Base-by-base conservation (phyloP, 331 rosid species). In the Cydonia oblonga region DNA sequence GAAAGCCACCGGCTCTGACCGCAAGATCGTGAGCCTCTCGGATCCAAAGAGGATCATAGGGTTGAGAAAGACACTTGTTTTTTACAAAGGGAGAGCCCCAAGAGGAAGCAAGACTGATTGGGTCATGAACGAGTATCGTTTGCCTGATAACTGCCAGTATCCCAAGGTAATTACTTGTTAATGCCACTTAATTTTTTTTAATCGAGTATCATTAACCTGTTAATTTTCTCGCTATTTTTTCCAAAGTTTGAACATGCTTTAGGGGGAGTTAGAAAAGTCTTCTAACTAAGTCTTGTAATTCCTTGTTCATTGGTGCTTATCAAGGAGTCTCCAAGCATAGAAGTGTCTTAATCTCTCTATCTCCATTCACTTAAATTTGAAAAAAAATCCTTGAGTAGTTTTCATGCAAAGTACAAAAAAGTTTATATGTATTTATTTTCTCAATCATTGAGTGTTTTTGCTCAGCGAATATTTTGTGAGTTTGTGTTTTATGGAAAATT, bases 121-220 rank as follows among this genome's bases (percentile, higher is more conserved):
- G 99, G 92, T 95, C 64, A 95, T 95, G 99, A 95, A 95, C 32
- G 99, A 95, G 78, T 95, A 91, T 76, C 99, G 97, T 69, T 75
- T 95, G 60, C 97, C 97, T 4, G 97, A 91, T 75, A 74, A 81
- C 76, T 80, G 72, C 61, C 68, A 65, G 28, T 66, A 84, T 68
- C 90, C 86, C 0, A 91, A 91, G 95, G 98, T 92, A 69, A 8
- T 61, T 30, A 28, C 10, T 74, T 51, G 56, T 18, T 53, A 15
- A n/a, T 59, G 19, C 66, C 44, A 52, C 26, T 20, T 58, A 52
- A 52, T 52, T 52, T 52, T 52, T 8, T 19, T 52, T n/a, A 52
- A 18, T 52, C 46, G 1, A 52, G 20, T 18, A 8, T 52, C 23
- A 52, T 52, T n/a, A n/a, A 2, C 29, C 1, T 12, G 62, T 57